Evolutionary conservation across 2,329 filamentous ascomycete species (phyloP).

Genomic region (Colletotrichum lindemuthianum): DNA sequence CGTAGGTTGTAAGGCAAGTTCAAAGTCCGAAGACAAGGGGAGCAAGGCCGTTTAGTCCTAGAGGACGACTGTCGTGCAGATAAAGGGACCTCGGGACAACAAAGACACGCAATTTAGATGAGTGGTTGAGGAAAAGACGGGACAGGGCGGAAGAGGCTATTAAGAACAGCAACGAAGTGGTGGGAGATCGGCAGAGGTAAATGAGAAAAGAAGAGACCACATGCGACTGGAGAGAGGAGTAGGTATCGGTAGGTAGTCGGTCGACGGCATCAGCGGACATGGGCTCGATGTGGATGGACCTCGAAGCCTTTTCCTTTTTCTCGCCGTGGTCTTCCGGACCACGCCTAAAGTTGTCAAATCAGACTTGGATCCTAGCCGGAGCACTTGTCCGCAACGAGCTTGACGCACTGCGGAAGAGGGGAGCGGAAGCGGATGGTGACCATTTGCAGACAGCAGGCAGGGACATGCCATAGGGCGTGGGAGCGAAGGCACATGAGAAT

Average conservation of each 20-base stretch:
- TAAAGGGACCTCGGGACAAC: no score
- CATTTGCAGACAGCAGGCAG: neutral
- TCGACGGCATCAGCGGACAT: neutral
- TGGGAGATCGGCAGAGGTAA: no score
- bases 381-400: conserved; percentile 20
- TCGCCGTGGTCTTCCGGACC: conserved; percentile 6
- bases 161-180: no score
- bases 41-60: conserved; percentile 10
- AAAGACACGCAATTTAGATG: no score
- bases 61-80: no score
- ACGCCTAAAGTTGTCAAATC: conserved; percentile 29
- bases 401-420: neutral
- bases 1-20: no score
- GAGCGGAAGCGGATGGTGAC: conserved; percentile 17
- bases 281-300: conserved; percentile 12
- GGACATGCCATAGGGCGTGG: conserved; percentile 9
- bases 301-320: conserved; percentile 1
- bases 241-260: no score
- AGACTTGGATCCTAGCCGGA: conserved; percentile 14
- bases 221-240: no score
- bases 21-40: conserved; percentile 14
- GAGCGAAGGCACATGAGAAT: conserved; percentile 15
- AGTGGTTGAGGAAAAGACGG: no score
- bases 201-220: no score
- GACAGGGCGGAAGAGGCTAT: no score